Base-by-base conservation (phyloP, 371 early-diverging fungal species). In the Globomyces sp. region DNA sequence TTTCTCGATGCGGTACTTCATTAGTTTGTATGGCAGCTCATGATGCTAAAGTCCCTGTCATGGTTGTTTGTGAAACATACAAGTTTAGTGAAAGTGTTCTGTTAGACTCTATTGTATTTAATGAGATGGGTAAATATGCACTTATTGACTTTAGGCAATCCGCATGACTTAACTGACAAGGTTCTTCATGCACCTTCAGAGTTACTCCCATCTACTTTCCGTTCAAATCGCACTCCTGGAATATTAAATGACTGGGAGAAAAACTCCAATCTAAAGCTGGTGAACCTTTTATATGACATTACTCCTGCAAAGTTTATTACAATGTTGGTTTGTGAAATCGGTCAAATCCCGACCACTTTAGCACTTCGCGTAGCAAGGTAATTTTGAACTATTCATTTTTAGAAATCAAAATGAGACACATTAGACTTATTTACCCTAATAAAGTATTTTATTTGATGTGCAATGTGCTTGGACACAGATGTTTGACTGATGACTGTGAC, bases 21-120 rank as follows among this genome's bases (percentile, higher is more conserved):
- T 83, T 92, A 72, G 93, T 97, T 3, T 92, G 94, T 2, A 89
- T 95, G 89, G 85, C 91, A 42, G 97, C 96, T 0, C 85, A 89
- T 66, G 89, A 91, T 52, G 86, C 84, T 65, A 88, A 91, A 70
- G 86, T 97, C 36, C 98, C 98, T 1, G 95, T 97, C 13, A 92
- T 99, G 81, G 94, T 94, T 6, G 86, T 90, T 66, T 95, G 97
- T 76, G 98, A 96, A 77, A 92, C 91, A 0, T 96, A 95, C 82
- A 99, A 99, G 81, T 98, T 98, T 71, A 88, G 89, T 60, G 94
- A 96, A 53, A 57, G 36, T 57, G 84, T 88, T 9, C 90, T 93
- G 24, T 82, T 99, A 36, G 99, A 98, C 76, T 92, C 96, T 2
- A 89, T 96, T 72, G 96, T 96, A 1, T 86, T 86, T 88, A 98